Conservation (phyloP, 139 green algal genomes). For the Desmodesmus armatus region DNA sequence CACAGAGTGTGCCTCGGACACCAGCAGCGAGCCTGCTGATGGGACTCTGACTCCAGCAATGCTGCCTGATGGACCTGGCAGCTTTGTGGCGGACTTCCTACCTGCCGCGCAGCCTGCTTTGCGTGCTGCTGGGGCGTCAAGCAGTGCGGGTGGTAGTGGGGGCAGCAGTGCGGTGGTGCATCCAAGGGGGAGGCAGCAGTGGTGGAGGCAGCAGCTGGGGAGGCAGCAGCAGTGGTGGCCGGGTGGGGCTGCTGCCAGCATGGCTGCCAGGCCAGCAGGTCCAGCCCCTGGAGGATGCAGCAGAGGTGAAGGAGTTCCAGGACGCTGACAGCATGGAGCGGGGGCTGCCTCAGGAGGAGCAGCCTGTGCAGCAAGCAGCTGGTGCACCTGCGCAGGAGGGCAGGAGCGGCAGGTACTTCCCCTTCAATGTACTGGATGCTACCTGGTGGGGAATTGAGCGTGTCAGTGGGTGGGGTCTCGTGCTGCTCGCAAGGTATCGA, state of each 20-base stretch:
- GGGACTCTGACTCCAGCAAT: too few species aligned
- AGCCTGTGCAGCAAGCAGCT: neutral
- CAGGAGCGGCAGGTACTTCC: neutral
- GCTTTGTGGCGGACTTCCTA: too few species aligned
- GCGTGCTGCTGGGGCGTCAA: neutral
- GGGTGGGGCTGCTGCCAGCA: too few species aligned
- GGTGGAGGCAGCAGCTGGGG: neutral
- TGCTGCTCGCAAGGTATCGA: too few species aligned
- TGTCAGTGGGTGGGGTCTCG: neutral
- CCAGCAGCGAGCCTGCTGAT: too few species aligned
- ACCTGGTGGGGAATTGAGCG: conserved; percentile 1
- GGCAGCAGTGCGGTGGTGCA: too few species aligned
- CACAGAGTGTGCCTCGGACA: too few species aligned
- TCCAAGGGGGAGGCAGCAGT: neutral
- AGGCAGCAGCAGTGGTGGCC: neutral
- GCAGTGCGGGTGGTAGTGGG: neutral
- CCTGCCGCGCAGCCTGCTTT: neutral
- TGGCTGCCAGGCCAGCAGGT: too few species aligned
- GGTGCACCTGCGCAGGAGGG: neutral
- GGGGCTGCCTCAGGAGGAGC: neutral
- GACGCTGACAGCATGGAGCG: too few species aligned
- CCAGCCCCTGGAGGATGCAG: neutral
- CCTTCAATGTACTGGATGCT: neutral
- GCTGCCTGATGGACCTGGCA: too few species aligned
- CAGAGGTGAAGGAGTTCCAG: too few species aligned